Base-by-base conservation (phyloP, 192 early-diverging fungal genomes). In the Entrophospora sp. region DNA sequence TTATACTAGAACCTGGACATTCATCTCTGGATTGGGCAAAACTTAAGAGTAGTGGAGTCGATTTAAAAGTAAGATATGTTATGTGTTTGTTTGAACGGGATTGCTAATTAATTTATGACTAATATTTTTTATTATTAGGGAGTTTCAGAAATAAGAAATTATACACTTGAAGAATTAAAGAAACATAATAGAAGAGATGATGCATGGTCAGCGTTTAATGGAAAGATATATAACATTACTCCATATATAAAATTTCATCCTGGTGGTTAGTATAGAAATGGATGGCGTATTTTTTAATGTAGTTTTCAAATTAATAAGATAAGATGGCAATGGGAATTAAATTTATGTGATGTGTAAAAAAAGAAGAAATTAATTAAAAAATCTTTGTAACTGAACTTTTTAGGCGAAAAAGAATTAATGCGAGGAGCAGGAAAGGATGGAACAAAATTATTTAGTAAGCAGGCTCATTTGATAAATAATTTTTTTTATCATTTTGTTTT, bases 21-120 rank as follows among this genome's bases (percentile, higher is more conserved):
- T 96, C 93, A 1, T 80, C 94, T 36, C 70, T 93, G 24, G 93
- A 98, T 76, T 95, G 95, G 95, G 90, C 89, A 22, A 78, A 86
- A n/a, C 80, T 96, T 5, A 87, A 85, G 38, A 66, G 70, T 4
- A 89, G 90, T 5, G 91, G 89, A 27, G 68, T 77, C 37, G 82
- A 94, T 74, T 77, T 94, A 18, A 73, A 77, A 70, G 82, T 80
- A 75, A 57, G 60, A 13, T 9, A 38, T 9, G 18, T 10, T 36
- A 7, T 40, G 16, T 10, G 6, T 8, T 45, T 38, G 20, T 42
- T n/a, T 48, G 5, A 48, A 48, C 4, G 5, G 9, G 9, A 9
- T 40, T 40, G 6, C 14, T 40, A 40, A 40, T 40, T 14, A n/a
- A 6, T 9, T 9, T 40, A 40, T 9, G 6, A 40, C 14, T 40